Conservation (phyloP, 208 protist genomes). For the Trypanosoma melophagium region DNA sequence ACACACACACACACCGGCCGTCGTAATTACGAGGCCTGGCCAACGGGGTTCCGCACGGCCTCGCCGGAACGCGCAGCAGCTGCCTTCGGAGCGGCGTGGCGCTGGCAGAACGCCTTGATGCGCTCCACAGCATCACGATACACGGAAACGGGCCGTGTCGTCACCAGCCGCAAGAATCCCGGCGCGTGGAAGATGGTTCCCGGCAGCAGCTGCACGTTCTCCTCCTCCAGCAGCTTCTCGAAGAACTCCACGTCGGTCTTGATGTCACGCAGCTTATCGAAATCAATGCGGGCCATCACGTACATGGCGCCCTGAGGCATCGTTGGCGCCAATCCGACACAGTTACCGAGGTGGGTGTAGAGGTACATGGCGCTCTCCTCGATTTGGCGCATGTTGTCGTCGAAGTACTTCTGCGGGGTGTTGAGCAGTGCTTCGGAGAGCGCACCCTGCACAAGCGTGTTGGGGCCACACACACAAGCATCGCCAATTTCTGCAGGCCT, state of each 20-base stretch:
- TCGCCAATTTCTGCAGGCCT: conserved; percentile 53
- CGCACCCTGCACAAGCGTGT: conserved; percentile 85
- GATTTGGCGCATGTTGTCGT: conserved; percentile 35
- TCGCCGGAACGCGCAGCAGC: background rate
- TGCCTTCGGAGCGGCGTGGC: conserved; percentile 9
- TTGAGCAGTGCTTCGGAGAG: conserved; percentile 78
- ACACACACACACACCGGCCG: background rate
- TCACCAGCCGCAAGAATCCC: conserved; percentile 75
- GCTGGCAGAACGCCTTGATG: conserved; percentile 50
- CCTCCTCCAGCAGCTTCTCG: conserved; percentile 54
- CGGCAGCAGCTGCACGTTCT: conserved; percentile 72
- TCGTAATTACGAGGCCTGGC: background rate
- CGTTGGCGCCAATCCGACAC: conserved; percentile 52
- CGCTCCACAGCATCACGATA: conserved; percentile 61
- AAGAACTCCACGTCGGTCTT: conserved; percentile 73
- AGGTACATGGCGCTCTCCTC: conserved; percentile 52
- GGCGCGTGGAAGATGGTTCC: conserved; percentile 57
- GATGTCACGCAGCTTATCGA: conserved; percentile 57
- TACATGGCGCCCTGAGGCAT: conserved; percentile 86
- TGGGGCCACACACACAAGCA: conserved; percentile 89
- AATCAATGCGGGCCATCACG: conserved; percentile 82
- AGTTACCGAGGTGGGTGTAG: conserved; percentile 19
- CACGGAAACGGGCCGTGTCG: conserved; percentile 53
- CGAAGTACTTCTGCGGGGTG: conserved; percentile 52
- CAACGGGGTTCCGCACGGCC: background rate